These are phyloP conservation scores for Incumbomyces delicatus DNA, from an alignment of 2,329 filamentous ascomycete genomes.

Conservation along the genomic window DNA sequence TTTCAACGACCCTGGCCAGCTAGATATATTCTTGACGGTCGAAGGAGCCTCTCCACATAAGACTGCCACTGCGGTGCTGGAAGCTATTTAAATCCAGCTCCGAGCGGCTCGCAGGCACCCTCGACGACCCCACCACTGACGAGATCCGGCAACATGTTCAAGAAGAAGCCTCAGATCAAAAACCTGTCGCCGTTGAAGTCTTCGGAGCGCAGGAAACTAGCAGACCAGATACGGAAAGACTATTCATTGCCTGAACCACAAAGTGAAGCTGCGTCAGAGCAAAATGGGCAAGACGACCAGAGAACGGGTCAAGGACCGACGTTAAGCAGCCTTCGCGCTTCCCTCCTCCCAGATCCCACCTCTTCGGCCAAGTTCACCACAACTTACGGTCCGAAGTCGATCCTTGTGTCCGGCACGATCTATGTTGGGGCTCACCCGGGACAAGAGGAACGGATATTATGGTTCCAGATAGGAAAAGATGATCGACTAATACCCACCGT, in stretches of 20 bases:
- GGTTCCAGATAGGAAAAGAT: slow-evolving; percentile 52
- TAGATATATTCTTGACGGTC: too few species aligned
- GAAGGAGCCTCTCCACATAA: too few species aligned
- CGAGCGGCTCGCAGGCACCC: too few species aligned
- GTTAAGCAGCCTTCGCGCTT: slow-evolving; percentile 43
- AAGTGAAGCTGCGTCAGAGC: slow-evolving; percentile 33
- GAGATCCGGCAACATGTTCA: slow-evolving; percentile 44
- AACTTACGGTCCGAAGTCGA: slow-evolving; percentile 52
- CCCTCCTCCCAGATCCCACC: slow-evolving; percentile 53
- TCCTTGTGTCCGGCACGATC: slow-evolving; percentile 52
- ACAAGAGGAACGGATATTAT: slow-evolving; percentile 51
- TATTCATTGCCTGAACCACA: slow-evolving; percentile 38
- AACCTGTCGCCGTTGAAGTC: slow-evolving; percentile 56
- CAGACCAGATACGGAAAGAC: slow-evolving; percentile 56
- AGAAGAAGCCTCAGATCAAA: slow-evolving; percentile 58
- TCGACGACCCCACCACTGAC: too few species aligned
- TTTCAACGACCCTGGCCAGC: too few species aligned
- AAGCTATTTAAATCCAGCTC: too few species aligned
- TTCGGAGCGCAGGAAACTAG: slow-evolving; percentile 56
- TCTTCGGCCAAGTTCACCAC: slow-evolving; percentile 56
- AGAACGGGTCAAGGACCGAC: slow-evolving; percentile 33
- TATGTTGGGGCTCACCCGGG: slow-evolving; percentile 52
- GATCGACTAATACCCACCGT: slow-evolving; percentile 41
- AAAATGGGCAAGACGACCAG: slow-evolving; percentile 2
- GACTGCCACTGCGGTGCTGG: too few species aligned